Percentiles rank a stretch among this genome's conserved stretches.
phyloP scores from a whole-genome alignment of 169 alveolate genomes.

The Plasmodium knowlesi region DNA sequence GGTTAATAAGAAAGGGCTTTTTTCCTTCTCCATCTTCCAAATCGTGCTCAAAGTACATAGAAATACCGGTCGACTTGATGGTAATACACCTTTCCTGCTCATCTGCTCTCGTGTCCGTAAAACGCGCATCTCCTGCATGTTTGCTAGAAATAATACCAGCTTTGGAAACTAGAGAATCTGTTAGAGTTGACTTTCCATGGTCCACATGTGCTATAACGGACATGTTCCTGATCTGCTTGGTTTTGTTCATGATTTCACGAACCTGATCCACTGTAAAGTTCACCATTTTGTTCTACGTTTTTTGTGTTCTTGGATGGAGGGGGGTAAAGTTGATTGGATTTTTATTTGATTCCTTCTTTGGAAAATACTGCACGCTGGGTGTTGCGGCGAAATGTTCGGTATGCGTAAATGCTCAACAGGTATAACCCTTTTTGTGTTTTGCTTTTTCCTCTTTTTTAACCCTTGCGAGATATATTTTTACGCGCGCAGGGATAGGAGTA shows the following conservation, averaged over 20 bases:
- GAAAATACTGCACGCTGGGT: neutral
- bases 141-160: conserved; percentile 99
- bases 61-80: conserved; percentile 99
- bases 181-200: conserved; percentile 99
- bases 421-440: neutral
- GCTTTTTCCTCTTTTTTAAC: neutral
- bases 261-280: conserved; percentile 99
- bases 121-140: conserved; percentile 99
- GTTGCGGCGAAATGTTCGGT: neutral
- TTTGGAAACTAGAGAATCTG: conserved; percentile 98
- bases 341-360: neutral
- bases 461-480: neutral
- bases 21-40: conserved; percentile 91
- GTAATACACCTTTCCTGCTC: conserved; percentile 99
- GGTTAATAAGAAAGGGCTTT: conserved; percentile 95
- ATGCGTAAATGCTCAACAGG: neutral
- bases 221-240: conserved; percentile 99
- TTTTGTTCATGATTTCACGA: conserved; percentile 98
- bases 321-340: neutral
- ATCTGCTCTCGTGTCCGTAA: conserved; percentile 99
- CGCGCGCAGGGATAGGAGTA: neutral
- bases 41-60: conserved; percentile 98
- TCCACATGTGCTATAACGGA: conserved; percentile 99
- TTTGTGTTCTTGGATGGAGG: neutral
- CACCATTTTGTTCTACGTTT: conserved; percentile 88